phyloP scores from a whole-genome alignment of 169 alveolate species.

The Cryptosporidium viatorum region DNA sequence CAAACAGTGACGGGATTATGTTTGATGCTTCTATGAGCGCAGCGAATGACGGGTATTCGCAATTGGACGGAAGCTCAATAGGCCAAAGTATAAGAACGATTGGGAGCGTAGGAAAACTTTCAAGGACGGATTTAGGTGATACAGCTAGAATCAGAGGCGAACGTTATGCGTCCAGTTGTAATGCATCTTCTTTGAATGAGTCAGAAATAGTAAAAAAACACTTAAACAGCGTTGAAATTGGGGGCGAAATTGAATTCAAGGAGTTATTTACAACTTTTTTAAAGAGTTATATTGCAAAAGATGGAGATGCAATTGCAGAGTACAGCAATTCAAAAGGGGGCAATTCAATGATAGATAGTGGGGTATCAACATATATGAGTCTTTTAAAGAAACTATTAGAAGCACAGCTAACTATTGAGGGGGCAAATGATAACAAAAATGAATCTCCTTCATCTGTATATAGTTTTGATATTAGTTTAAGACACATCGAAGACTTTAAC shows the following conservation, averaged over 20 bases:
- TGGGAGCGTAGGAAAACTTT: slow-evolving; percentile 28
- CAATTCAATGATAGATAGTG: not conserved
- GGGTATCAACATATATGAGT: slow-evolving; percentile 40
- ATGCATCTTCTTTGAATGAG: slow-evolving; percentile 33
- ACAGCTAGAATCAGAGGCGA: slow-evolving; percentile 27
- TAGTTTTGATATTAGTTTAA: slow-evolving; percentile 69
- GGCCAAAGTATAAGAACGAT: slow-evolving; percentile 49
- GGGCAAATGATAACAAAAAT: slow-evolving; percentile 7
- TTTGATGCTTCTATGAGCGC: slow-evolving; percentile 39
- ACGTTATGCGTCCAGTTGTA: slow-evolving; percentile 16
- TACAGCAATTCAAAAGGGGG: slow-evolving; percentile 17
- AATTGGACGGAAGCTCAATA: slow-evolving; percentile 58
- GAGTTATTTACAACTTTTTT: slow-evolving; percentile 56
- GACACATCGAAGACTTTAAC: slow-evolving; percentile 50
- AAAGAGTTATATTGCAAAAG: slow-evolving; percentile 45
- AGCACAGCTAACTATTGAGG: slow-evolving; percentile 57
- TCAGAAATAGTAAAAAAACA: slow-evolving; percentile 23
- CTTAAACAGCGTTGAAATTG: slow-evolving; percentile 11
- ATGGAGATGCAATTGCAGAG: slow-evolving; percentile 21
- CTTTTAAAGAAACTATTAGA: slow-evolving; percentile 46
- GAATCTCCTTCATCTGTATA: not conserved
- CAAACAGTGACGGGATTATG: slow-evolving; percentile 14
- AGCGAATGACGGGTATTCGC: slow-evolving; percentile 67
- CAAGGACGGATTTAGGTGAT: slow-evolving; percentile 65
- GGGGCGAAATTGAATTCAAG: slow-evolving; percentile 63